phyloP scores from a whole-genome alignment of 1,284 basidiomycete genomes.

The Malassezia globosa region DNA sequence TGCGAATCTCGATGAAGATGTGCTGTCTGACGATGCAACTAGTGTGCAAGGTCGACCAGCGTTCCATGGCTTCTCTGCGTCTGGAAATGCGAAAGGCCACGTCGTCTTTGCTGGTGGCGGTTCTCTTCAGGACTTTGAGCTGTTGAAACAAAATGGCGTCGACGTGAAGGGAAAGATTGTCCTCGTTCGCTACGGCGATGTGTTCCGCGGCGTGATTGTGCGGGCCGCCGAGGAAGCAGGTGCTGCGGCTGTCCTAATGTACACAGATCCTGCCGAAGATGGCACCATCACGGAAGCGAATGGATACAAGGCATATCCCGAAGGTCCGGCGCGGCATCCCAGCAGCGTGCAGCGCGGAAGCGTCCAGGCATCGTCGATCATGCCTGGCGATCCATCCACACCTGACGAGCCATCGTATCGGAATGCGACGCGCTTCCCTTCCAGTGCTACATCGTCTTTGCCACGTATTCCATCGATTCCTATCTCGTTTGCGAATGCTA shows the following conservation, averaged over 20 bases:
- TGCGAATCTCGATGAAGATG: slow-evolving; percentile 50
- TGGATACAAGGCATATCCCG: slow-evolving; percentile 55
- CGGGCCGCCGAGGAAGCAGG: slow-evolving; percentile 73
- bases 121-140: slow-evolving; percentile 62
- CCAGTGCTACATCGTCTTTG: slow-evolving; percentile 56
- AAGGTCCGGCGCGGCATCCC: slow-evolving; percentile 75
- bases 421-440: slow-evolving; percentile 58
- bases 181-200: slow-evolving; percentile 67
- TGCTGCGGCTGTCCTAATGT: slow-evolving; percentile 57
- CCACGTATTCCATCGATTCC: slow-evolving; percentile 70
- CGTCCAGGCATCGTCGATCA: slow-evolving; percentile 67
- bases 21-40: slow-evolving; percentile 50
- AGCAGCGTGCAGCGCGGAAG: slow-evolving; percentile 59
- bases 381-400: slow-evolving; percentile 73
- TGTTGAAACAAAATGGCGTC: slow-evolving; percentile 51
- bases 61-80: slow-evolving; percentile 49
- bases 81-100: slow-evolving; percentile 51
- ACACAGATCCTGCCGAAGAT: slow-evolving; percentile 78
- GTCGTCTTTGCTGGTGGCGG: slow-evolving; percentile 76
- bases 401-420: slow-evolving; percentile 77
- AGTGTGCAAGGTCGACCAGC: slow-evolving; percentile 48
- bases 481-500: slow-evolving; percentile 52
- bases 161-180: slow-evolving; percentile 70
- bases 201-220: slow-evolving; percentile 73
- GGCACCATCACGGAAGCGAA: slow-evolving; percentile 68